Conservation (phyloP, 805 yeast species). For the Lachancea dasiensis region DNA sequence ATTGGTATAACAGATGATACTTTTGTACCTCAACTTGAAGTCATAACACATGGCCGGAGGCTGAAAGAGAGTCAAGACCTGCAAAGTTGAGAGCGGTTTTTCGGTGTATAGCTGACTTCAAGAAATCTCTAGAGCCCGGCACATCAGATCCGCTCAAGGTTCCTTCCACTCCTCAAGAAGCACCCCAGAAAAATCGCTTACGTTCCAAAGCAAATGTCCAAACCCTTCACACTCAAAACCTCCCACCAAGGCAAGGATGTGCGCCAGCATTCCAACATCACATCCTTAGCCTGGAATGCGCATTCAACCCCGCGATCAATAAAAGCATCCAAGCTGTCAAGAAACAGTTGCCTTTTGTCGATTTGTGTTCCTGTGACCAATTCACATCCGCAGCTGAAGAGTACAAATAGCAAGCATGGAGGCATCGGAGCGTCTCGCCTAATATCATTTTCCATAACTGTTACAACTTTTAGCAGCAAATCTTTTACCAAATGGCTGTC, state of each 20-base stretch:
- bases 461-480: slow-evolving; percentile 10
- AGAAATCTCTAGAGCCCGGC: too few species aligned
- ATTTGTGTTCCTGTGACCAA: slow-evolving; percentile 11
- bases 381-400: slow-evolving; percentile 24
- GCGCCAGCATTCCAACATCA: slow-evolving; percentile 24
- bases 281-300: slow-evolving; percentile 17
- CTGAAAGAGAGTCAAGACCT: too few species aligned
- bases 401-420: slow-evolving; percentile 16
- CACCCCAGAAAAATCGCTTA: too few species aligned
- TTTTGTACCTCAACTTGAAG: too few species aligned
- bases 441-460: slow-evolving; percentile 11
- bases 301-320: slow-evolving; percentile 17
- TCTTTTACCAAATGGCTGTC: slow-evolving; percentile 44
- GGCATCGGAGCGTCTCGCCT: slow-evolving; percentile 11
- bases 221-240: slow-evolving; percentile 12
- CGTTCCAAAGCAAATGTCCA: neutral
- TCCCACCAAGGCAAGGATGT: slow-evolving; percentile 22
- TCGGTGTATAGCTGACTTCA: too few species aligned
- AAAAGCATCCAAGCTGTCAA: slow-evolving; percentile 11
- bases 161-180: too few species aligned
- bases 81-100: too few species aligned
- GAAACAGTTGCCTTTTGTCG: slow-evolving; percentile 11
- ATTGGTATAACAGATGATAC: too few species aligned
- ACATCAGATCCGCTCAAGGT: too few species aligned
- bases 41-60: too few species aligned